phyloP scores from a whole-genome alignment of 1,284 basidiomycete species.

The Trametes sp. region DNA sequence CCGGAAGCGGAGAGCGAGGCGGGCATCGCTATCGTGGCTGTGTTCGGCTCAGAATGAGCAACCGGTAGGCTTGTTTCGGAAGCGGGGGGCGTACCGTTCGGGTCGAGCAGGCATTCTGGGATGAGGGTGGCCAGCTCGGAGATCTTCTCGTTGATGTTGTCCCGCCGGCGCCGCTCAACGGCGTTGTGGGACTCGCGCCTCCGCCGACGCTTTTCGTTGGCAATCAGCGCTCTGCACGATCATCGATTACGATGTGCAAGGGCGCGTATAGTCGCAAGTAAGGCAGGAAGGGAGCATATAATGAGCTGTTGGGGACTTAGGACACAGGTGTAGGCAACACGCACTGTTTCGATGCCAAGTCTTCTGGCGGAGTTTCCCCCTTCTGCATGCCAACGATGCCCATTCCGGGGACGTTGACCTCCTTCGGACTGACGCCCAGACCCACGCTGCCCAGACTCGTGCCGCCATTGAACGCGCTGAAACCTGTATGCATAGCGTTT shows the following conservation, averaged over 20 bases:
- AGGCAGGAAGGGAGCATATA: conserved; percentile 4
- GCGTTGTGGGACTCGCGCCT: conserved; percentile 90
- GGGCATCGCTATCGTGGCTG: conserved; percentile 42
- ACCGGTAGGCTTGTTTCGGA: conserved; percentile 1
- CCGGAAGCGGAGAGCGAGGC: conserved; percentile 39
- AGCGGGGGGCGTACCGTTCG: conserved; percentile 47
- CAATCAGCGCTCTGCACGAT: conserved; percentile 51
- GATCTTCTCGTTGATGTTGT: conserved; percentile 96
- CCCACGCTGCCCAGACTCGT: conserved; percentile 32
- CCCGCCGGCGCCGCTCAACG: conserved; percentile 85
- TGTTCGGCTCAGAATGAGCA: conserved; percentile 2
- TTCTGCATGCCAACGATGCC: conserved; percentile 34
- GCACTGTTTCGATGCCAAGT: conserved; percentile 52
- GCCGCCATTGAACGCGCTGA: conserved; percentile 38
- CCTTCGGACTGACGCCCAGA: conserved; percentile 45
- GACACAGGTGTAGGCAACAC: conserved; percentile 31
- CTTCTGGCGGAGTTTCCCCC: conserved; percentile 41
- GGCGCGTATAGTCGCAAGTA: not conserved
- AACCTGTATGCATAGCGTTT: conserved; percentile 26
- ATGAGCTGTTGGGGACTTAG: conserved; percentile 17
- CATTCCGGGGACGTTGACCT: conserved; percentile 36
- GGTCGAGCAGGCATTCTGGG: conserved; percentile 82
- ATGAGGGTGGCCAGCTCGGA: conserved; percentile 88
- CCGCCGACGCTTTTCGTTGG: conserved; percentile 79
- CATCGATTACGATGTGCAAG: conserved; percentile 12